A percentile compares a stretch with the other conserved stretches of the same genome.
phyloP scores from a whole-genome alignment of 176 grass and related monocot genomes.

The Poa pratensis region DNA sequence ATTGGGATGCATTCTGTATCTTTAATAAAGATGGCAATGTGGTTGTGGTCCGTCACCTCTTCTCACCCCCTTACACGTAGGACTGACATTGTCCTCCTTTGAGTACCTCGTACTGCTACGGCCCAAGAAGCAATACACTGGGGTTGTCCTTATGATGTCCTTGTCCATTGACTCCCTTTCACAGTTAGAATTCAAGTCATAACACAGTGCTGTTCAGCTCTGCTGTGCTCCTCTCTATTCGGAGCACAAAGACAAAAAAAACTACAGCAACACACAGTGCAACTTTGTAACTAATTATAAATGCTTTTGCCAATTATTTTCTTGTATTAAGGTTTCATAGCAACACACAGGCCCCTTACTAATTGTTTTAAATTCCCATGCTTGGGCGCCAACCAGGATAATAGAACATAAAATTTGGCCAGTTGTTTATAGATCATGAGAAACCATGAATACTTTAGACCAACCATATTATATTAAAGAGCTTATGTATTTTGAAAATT shows the following conservation, averaged over 20 bases:
- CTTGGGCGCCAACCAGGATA: too few relatives aligned
- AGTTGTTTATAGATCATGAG: too few relatives aligned
- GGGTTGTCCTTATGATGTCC: background rate
- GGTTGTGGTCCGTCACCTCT: background rate
- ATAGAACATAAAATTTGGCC: too few relatives aligned
- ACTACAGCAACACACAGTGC: background rate
- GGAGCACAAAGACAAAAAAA: background rate
- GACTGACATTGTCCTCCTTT: background rate
- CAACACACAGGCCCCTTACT: background rate
- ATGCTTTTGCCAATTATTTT: background rate
- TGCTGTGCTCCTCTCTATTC: background rate
- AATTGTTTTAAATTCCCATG: too few relatives aligned
- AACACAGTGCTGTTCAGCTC: background rate
- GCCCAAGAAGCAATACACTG: background rate
- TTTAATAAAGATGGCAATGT: background rate
- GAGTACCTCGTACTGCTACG: background rate
- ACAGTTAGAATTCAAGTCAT: background rate
- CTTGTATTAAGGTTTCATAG: background rate
- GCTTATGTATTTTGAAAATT: background rate
- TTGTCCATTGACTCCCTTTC: background rate
- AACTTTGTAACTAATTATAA: background rate
- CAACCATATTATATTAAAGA: too few relatives aligned
- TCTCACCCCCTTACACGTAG: background rate
- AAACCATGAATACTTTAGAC: too few relatives aligned
- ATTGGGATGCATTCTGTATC: background rate